Base-by-base conservation (phyloP, 2,329 filamentous ascomycete genomes). In the Grosmannia huntii region DNA sequence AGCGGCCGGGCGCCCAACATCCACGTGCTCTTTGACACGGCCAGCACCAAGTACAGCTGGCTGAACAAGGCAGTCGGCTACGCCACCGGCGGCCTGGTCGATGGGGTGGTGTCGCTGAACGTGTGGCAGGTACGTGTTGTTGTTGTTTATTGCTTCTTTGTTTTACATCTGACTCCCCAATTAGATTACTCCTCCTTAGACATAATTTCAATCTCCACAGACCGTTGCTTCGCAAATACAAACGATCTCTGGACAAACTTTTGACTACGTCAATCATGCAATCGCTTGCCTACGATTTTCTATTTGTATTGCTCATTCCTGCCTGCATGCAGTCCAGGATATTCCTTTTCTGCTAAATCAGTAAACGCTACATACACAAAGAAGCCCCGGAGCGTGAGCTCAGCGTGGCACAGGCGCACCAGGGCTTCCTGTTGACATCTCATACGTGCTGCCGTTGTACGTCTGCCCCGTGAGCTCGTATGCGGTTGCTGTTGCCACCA, bases 1-100 rank as follows among this genome's bases (percentile, higher is more conserved):
- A 64, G 63, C 28, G 72, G 72, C 0, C 69, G 68, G 6, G 66
- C 69, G 1, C 70, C 72, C 41, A 63, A 68, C 14, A 68, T 72
- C 31, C 64, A 69, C 16, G 66, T 69, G 2, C 57, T 68, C 0
- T 73, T 73, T 33, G 70, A 73, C 60, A 70, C 68, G 0, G 67
- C 68, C 0, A 67, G 68, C 54, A 61, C 65, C 1, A 65, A 69
- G 31, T 73, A 73, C 55, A 61, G 64, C 31, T 74, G 70, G 70
- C 59, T 74, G 25, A 73, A 74, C 57, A 64, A 64, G 12, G 63
- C 70, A 1, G 65, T 72, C 3, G 69, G 56, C 12, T 64, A 63
- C 25, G 64, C 62, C 1, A 55, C 31, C 21, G 64, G 60, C 12
- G 51, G 48, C 16, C 56, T 48, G n/a, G 31, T 44, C 38, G 27